Percentiles rank a stretch among this genome's conserved stretches.
These are phyloP conservation scores for Paspalum notatum DNA, from an alignment of 176 grass and related monocot species.

Conservation along the genomic window DNA sequence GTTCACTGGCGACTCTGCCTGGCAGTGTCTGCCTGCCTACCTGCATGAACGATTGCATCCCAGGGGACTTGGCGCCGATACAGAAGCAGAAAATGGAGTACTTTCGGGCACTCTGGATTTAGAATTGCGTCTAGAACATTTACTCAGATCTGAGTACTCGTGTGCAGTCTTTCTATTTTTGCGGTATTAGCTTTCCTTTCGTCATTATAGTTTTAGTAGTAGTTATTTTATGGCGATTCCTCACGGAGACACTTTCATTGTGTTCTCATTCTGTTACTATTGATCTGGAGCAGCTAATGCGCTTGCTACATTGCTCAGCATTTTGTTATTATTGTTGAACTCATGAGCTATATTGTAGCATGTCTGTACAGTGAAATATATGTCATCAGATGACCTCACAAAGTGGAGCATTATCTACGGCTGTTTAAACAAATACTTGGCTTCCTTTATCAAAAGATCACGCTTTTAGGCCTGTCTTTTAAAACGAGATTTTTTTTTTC, in stretches of 20 bases:
- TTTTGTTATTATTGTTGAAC: too few species aligned
- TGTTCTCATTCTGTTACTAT: neutral
- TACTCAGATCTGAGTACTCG: neutral
- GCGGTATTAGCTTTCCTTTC: neutral
- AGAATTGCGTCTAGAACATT: neutral
- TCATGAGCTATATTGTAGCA: too few species aligned
- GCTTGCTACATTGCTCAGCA: too few species aligned
- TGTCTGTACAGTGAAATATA: too few species aligned
- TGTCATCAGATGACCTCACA: too few species aligned
- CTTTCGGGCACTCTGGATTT: neutral
- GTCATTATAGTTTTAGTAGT: neutral
- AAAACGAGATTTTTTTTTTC: too few species aligned
- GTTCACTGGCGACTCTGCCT: neutral
- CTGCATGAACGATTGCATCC: neutral
- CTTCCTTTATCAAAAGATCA: too few species aligned
- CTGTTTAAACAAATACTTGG: too few species aligned
- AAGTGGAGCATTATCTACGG: too few species aligned
- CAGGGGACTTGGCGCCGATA: constrained; percentile 3
- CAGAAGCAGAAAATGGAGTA: neutral
- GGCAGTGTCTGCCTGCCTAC: neutral
- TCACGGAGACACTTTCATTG: neutral
- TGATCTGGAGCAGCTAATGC: neutral
- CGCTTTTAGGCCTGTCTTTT: too few species aligned
- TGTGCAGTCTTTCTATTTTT: neutral
- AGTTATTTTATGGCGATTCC: neutral